Base-by-base conservation (phyloP, 2,329 filamentous ascomycete species). In the Fusarium austroafricanum region DNA sequence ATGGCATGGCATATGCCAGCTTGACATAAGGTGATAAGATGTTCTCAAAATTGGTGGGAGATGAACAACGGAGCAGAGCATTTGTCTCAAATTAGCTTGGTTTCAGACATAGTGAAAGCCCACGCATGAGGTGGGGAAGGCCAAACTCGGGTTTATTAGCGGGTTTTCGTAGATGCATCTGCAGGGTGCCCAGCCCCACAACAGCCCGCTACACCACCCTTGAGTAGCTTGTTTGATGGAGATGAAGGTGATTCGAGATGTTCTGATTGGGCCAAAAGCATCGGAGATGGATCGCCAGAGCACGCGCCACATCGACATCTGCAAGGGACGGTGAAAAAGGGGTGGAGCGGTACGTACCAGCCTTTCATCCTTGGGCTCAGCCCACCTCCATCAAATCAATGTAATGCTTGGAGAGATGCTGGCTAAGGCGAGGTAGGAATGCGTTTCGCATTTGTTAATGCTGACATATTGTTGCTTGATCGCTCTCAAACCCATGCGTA, bases 211-310 rank as follows among this genome's bases (percentile, higher is more conserved):
- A 58, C 55, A 45, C 37, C 61, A 66, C 54, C 56, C 57, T 18
- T 35, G 55, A 54, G 29, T 55, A 74, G 72, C 72, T 74, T 74
- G 72, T 74, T 74, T 63, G 60, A 58, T 74, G 72, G 72, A 33
- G 60, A 70, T 33, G n/a, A 49, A 37, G 21, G 46, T 23, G n/a
- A 18, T 6, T n/a, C 38, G 14, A 4, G 20, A 20, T 2, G 9
- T 11, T 20, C 2, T 53, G 39, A 72, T 73, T 73, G 61, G 61
- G 11, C 12, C 11, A 10, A 6, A 10, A 12, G 10, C 3, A 26
- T 31, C 39, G 21, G 20, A 56, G 45, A 61, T 40, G 46, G 50
- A 53, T 56, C 44, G 65, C 52, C 52, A 51, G 49, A 55, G 51
- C 61, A 55, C 37, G 47, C 60, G 65, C 65, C 60, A 68, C 64